A percentile compares a stretch with the other conserved stretches of the same genome.
Conservation (phyloP, 1,284 basidiomycete genomes). For the Chalciporus piperatoides region DNA sequence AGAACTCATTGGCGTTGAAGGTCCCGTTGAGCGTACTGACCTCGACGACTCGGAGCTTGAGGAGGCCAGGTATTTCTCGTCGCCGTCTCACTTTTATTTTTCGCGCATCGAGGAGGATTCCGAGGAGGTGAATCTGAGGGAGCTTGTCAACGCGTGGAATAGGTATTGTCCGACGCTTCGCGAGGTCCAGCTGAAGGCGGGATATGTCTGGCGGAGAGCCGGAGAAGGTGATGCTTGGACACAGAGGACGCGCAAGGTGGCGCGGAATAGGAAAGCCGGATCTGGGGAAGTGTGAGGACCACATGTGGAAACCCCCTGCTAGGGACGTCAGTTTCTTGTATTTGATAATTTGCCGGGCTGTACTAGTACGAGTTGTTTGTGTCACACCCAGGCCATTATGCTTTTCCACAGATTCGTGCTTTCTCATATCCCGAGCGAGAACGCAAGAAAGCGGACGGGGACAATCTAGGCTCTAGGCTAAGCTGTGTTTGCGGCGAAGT, state of each 20-base stretch:
- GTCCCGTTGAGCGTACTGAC: conserved; percentile 13
- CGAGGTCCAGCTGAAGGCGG: conserved; percentile 29
- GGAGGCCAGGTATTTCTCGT: conserved; percentile 11
- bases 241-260: conserved; percentile 14
- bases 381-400: no score
- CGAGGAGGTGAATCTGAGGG: conserved; percentile 17
- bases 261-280: conserved; percentile 13
- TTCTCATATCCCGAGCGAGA: no score
- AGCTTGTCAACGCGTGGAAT: conserved; percentile 30
- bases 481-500: no score
- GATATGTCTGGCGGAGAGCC: conserved; percentile 30
- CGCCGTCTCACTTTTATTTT: neutral
- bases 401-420: neutral
- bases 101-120: conserved; percentile 10
- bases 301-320: neutral
- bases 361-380: no score
- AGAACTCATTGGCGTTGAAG: conserved; percentile 13
- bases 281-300: conserved; percentile 18
- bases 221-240: conserved; percentile 20
- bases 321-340: no score
- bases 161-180: conserved; percentile 27
- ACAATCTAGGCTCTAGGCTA: no score
- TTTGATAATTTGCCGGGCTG: no score
- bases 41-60: conserved; percentile 24
- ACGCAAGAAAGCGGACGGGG: no score